phyloP scores from a whole-genome alignment of 768 basidiomycete species.

The Suillus bovinus region DNA sequence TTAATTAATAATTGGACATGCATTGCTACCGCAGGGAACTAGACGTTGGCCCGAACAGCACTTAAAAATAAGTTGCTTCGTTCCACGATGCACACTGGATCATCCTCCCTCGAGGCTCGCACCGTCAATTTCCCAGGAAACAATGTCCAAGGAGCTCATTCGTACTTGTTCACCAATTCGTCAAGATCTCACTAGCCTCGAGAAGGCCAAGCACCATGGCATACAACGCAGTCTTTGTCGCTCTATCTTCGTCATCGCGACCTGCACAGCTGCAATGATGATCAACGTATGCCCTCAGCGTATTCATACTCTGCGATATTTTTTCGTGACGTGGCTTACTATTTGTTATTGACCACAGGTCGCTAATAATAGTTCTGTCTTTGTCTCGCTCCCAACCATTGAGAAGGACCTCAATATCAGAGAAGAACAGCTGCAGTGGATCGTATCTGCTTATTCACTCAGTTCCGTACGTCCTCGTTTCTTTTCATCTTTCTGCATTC shows the following conservation, averaged over 20 bases:
- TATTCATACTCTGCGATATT: not conserved
- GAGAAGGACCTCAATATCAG: slow-evolving; percentile 47
- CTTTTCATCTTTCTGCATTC: not conserved
- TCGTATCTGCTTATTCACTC: slow-evolving; percentile 64
- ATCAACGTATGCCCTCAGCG: slow-evolving; percentile 29
- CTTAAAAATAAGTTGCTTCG: too few species aligned
- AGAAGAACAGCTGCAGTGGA: slow-evolving; percentile 62
- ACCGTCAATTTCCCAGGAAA: not conserved
- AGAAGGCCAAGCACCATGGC: slow-evolving; percentile 10
- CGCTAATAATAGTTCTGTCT: slow-evolving; percentile 41
- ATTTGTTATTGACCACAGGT: slow-evolving; percentile 17
- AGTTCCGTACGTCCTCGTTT: slow-evolving; percentile 50
- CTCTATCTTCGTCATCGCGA: slow-evolving; percentile 31
- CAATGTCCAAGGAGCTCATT: slow-evolving; percentile 7
- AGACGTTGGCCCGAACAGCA: too few species aligned
- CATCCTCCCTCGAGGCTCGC: not conserved
- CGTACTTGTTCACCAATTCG: slow-evolving; percentile 7
- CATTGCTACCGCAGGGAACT: too few species aligned
- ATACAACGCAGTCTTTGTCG: slow-evolving; percentile 26
- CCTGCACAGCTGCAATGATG: slow-evolving; percentile 42
- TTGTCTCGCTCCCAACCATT: slow-evolving; percentile 55
- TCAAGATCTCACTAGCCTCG: not conserved
- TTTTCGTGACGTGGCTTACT: not conserved
- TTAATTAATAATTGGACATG: too few species aligned
- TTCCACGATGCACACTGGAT: not conserved